Percentiles rank a stretch among this genome's conserved stretches.
Conservation (phyloP, 257 asterid species). For the Solanum etuberosum region DNA sequence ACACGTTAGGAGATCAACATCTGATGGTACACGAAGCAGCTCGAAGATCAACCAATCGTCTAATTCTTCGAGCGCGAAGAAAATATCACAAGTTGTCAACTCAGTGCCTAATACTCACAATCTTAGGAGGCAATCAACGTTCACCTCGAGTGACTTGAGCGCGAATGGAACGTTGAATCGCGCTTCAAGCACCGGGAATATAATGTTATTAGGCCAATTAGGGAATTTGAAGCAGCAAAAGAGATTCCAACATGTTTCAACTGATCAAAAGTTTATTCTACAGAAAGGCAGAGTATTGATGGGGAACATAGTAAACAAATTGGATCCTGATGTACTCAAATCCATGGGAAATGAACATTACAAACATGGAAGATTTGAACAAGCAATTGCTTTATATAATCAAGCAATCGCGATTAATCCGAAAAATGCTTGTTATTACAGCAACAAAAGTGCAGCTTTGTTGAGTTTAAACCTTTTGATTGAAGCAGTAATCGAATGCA, state of each 20-base stretch:
- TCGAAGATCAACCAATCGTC: conserved; percentile 12
- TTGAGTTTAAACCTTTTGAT: conserved; percentile 37
- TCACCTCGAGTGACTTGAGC: conserved; percentile 25
- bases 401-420: conserved; percentile 52
- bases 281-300: neutral
- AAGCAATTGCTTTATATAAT: conserved; percentile 39
- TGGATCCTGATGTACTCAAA: conserved; percentile 38
- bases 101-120: conserved; percentile 6
- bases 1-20: neutral
- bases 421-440: conserved; percentile 30
- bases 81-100: conserved; percentile 16
- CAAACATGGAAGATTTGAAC: conserved; percentile 31
- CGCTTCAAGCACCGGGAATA: conserved; percentile 29
- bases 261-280: neutral
- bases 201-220: conserved; percentile 34
- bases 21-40: conserved; percentile 5
- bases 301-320: conserved; percentile 16
- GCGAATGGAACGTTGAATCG: conserved; percentile 10
- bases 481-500: conserved; percentile 44
- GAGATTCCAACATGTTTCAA: neutral
- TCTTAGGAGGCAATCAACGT: conserved; percentile 15
- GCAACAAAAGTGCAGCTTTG: conserved; percentile 59
- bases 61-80: conserved; percentile 9
- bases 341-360: conserved; percentile 44
- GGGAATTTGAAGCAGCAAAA: conserved; percentile 25